Evolutionary conservation across 495 filamentous ascomycete genomes (phyloP).

Genomic region (Talaromyces proteolyticus): DNA sequence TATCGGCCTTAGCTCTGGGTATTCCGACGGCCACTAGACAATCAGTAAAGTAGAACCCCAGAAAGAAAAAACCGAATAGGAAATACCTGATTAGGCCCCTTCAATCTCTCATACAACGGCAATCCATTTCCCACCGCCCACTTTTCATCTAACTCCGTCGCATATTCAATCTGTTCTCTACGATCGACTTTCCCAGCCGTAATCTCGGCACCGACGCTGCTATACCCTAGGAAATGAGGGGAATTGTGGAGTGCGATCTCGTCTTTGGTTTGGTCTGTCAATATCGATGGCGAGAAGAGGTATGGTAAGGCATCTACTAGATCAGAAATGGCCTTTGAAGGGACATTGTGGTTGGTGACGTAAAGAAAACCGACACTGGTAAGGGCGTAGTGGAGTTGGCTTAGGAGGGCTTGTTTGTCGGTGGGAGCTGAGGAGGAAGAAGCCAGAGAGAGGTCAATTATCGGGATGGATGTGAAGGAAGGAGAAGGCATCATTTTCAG

Average conservation of each 20-base stretch:
- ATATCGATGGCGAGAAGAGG: slow-evolving; percentile 27
- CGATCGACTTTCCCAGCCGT: slow-evolving; percentile 42
- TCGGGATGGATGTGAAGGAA: slow-evolving; percentile 33
- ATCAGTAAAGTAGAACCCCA: neutral
- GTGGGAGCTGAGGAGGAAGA: slow-evolving; percentile 8
- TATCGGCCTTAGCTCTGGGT: slow-evolving; percentile 13
- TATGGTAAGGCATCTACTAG: slow-evolving; percentile 32
- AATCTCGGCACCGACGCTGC: slow-evolving; percentile 41
- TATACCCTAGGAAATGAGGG: slow-evolving; percentile 50
- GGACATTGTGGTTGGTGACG: slow-evolving; percentile 42
- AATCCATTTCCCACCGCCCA: slow-evolving; percentile 18
- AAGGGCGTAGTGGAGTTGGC: slow-evolving; percentile 36
- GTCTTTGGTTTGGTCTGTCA: slow-evolving; percentile 28
- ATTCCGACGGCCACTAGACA: slow-evolving; percentile 17
- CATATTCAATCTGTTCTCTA: slow-evolving; percentile 52
- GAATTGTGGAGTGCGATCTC: slow-evolving; percentile 39
- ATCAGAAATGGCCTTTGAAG: slow-evolving; percentile 21
- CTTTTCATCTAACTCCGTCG: slow-evolving; percentile 37
- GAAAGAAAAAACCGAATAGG: neutral
- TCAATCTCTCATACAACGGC: slow-evolving; percentile 40
- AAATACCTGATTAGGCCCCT: slow-evolving; percentile 45
- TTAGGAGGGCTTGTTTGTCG: slow-evolving; percentile 19
- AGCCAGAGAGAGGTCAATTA: slow-evolving; percentile 39
- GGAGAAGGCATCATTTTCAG: too few relatives aligned
- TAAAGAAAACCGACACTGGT: slow-evolving; percentile 48